These are phyloP conservation scores for Pulveroboletus sp. DNA, from an alignment of 768 basidiomycete species.

Conservation along the genomic window DNA sequence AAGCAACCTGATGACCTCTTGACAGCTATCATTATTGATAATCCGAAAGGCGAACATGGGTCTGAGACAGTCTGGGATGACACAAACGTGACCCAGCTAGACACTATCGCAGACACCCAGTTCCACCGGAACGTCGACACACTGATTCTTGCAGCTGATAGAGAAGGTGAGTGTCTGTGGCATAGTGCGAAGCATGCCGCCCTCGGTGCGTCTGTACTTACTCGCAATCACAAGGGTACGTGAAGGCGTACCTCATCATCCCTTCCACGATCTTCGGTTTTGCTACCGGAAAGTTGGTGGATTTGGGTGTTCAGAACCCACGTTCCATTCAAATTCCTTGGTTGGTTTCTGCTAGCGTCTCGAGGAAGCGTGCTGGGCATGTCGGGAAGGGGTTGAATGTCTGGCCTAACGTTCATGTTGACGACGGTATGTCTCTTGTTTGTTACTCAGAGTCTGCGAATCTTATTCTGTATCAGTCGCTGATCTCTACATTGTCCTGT, in stretches of 20 bases:
- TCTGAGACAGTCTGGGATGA: slow-evolving; percentile 48
- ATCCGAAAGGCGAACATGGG: slow-evolving; percentile 40
- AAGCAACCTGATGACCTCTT: neutral
- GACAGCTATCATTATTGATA: slow-evolving; percentile 42
- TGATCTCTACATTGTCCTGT: slow-evolving; percentile 44
- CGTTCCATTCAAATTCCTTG: slow-evolving; percentile 56
- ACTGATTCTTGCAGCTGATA: slow-evolving; percentile 45
- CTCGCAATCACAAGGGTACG: slow-evolving; percentile 11
- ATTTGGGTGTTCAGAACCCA: slow-evolving; percentile 41
- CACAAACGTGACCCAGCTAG: slow-evolving; percentile 43
- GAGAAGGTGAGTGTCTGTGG: slow-evolving; percentile 34
- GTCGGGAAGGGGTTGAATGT: slow-evolving; percentile 58
- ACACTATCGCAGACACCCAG: slow-evolving; percentile 42
- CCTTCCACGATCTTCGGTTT: slow-evolving; percentile 63
- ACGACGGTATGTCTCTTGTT: slow-evolving; percentile 33
- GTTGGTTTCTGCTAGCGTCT: slow-evolving; percentile 42
- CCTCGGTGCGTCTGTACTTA: neutral
- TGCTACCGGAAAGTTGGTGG: slow-evolving; percentile 46
- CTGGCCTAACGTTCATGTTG: slow-evolving; percentile 60
- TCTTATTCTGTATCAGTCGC: slow-evolving; percentile 17
- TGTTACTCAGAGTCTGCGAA: neutral
- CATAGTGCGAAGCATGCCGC: too few relatives aligned
- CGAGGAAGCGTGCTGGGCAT: slow-evolving; percentile 53
- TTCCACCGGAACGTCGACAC: slow-evolving; percentile 53
- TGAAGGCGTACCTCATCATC: slow-evolving; percentile 41